phyloP scores from a whole-genome alignment of 2,329 filamentous ascomycete genomes.

The Trichoderma sp. region DNA sequence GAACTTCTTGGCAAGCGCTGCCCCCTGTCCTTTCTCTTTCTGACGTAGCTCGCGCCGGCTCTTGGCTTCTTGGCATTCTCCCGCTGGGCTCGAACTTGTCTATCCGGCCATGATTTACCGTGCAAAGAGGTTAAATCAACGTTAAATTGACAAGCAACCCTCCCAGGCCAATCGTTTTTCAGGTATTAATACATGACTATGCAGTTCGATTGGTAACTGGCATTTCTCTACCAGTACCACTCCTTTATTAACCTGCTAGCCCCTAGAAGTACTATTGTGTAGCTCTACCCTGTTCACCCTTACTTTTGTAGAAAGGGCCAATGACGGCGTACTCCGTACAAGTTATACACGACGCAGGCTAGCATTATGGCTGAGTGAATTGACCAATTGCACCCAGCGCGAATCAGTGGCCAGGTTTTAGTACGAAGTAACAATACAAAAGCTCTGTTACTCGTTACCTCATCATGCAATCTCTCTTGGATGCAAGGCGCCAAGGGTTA shows the following conservation, averaged over 20 bases:
- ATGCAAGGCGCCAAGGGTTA: background rate
- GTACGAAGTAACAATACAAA: background rate
- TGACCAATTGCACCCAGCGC: background rate
- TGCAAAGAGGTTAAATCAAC: conserved; percentile 11
- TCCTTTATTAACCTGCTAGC: no score
- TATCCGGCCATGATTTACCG: background rate
- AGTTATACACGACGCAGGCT: background rate
- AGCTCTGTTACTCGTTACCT: background rate
- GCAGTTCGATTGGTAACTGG: background rate
- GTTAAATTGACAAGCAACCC: background rate
- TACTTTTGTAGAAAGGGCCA: background rate
- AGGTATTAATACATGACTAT: background rate
- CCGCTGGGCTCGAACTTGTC: background rate
- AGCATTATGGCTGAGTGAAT: background rate
- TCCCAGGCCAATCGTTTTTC: background rate
- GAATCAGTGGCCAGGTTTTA: background rate
- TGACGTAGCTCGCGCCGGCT: conserved; percentile 2
- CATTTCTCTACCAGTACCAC: background rate
- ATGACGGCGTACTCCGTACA: background rate
- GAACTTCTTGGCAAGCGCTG: conserved; percentile 7
- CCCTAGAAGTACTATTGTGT: no score
- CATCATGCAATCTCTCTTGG: conserved; percentile 2
- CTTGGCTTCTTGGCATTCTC: background rate
- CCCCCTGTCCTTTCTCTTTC: background rate
- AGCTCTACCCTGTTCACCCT: background rate